Base-by-base conservation (phyloP, 208 protist genomes). In the Wallacemonas sp. region DNA sequence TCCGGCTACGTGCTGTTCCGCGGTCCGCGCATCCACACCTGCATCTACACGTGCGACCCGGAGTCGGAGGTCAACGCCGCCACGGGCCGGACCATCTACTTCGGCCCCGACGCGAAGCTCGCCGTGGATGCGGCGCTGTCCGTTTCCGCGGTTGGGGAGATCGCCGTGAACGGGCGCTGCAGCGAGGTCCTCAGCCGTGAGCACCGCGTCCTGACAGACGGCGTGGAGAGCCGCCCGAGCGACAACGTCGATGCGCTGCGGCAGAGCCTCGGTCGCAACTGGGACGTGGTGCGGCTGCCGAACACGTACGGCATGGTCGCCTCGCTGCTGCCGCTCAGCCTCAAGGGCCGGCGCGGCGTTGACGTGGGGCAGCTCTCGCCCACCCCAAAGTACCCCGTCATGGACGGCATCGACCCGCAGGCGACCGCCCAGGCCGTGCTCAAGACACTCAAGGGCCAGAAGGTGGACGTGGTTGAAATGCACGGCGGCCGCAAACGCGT, bases 21-120 rank as follows among this genome's bases (percentile, higher is more conserved):
- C 54, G 90, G 90, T 0, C 90, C 90, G 16, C 87, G 90, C 24
- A 80, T 93, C 14, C 90, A 96, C 77, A 93, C 83, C 4, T 92
- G 83, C 72, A 76, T 96, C 56, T 94, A 83, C 67, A 72, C 85
- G 24, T 92, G 85, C 64, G 87, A 69, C 26, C 87, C 87, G 5
- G 80, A 90, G 55, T 74, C 70, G 0, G 76, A 87, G 41, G 76
- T 92, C 1, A 78, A 94, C 67, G 78, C 90, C 0, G 76, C 85
- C 0, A 88, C 75, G 2, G 90, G 90, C 1, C 65, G 69, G 14
- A 66, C 75, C 17, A 43, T 88, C 8, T 92, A 89, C 61, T 96
- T 86, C 49, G 90, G 90, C 8, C 48, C 72, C 3, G 81, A 83
- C 43, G 60, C 92, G 3, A 64, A 62, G n/a, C 76, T 76, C 21